Conservation (phyloP, 257 asterid genomes). For the Ballota nigra region DNA sequence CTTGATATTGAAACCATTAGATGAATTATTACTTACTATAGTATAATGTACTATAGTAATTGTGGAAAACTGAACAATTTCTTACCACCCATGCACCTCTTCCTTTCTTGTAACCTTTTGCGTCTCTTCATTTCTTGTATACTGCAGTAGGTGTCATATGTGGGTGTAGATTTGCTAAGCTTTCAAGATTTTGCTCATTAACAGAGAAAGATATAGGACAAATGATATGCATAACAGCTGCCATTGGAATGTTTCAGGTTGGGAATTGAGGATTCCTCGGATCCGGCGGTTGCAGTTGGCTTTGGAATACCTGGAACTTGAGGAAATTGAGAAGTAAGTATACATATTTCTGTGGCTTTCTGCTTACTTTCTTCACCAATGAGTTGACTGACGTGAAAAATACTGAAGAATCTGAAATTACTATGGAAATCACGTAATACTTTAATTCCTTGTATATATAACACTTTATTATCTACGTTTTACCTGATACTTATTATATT, state of each 20-base stretch:
- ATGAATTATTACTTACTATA: not conserved
- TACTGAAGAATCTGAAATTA: constrained; percentile 6
- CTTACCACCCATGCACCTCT: constrained; percentile 14
- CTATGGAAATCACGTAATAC: not conserved
- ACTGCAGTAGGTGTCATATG: constrained; percentile 5
- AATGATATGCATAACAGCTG: constrained; percentile 23
- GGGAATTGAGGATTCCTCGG: constrained; percentile 75
- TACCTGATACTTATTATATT: constrained; percentile 18
- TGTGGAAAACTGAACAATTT: constrained; percentile 15
- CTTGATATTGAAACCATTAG: constrained; percentile 1
- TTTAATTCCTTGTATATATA: not conserved
- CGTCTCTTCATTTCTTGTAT: constrained; percentile 4
- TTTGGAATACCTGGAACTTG: constrained; percentile 77
- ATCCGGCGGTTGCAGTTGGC: constrained; percentile 89
- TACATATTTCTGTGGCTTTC: not conserved
- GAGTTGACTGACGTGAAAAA: constrained; percentile 1
- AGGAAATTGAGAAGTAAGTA: constrained; percentile 78
- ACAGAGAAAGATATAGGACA: constrained; percentile 13
- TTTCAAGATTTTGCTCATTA: constrained; percentile 18
- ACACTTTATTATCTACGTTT: constrained; percentile 15
- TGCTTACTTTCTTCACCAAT: not conserved
- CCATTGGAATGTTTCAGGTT: constrained; percentile 48
- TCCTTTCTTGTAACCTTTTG: constrained; percentile 11
- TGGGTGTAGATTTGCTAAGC: constrained; percentile 11
- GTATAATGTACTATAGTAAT: constrained; percentile 6